phyloP scores from a whole-genome alignment of 1,284 basidiomycete species.

The Pascua guehoae region DNA sequence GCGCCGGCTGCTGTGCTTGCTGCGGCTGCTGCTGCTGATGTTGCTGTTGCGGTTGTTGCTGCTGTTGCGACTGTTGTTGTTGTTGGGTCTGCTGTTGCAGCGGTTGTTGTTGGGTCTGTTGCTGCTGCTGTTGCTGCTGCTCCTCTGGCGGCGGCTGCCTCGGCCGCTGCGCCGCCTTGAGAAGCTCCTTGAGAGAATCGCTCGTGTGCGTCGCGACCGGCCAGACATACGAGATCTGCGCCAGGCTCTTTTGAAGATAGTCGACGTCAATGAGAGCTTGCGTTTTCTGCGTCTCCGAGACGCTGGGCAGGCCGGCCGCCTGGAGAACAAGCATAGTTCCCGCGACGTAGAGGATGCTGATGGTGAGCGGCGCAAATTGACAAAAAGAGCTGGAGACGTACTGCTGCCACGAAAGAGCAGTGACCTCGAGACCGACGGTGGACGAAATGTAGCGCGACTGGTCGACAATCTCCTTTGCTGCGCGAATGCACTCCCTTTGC shows the following conservation, averaged over 20 bases:
- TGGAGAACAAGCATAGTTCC: slow-evolving; percentile 24
- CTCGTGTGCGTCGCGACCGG: slow-evolving; percentile 15
- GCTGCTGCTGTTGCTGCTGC: no score
- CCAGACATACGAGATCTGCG: slow-evolving; percentile 20
- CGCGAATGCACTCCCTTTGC: slow-evolving; percentile 11
- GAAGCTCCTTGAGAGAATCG: slow-evolving; percentile 14
- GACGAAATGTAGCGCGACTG: slow-evolving; percentile 18
- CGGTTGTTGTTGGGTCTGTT: no score
- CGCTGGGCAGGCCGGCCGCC: slow-evolving; percentile 15
- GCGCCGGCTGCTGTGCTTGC: no score
- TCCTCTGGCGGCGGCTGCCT: no score
- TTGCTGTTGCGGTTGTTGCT: no score
- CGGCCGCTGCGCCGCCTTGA: slow-evolving; percentile 1
- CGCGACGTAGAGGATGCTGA: slow-evolving; percentile 20
- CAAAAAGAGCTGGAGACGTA: slow-evolving; percentile 3
- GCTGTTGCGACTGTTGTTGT: no score
- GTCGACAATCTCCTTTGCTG: slow-evolving; percentile 18
- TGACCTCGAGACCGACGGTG: slow-evolving; percentile 6
- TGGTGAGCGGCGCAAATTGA: neutral
- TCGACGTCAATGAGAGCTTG: slow-evolving; percentile 13
- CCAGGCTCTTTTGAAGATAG: slow-evolving; percentile 14
- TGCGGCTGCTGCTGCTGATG: no score
- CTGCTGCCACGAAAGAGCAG: slow-evolving; percentile 22
- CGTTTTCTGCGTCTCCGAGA: slow-evolving; percentile 8
- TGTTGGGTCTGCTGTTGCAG: no score